Conservation (phyloP, 805 yeast genomes). For the Metschnikowia noctiluminum region DNA sequence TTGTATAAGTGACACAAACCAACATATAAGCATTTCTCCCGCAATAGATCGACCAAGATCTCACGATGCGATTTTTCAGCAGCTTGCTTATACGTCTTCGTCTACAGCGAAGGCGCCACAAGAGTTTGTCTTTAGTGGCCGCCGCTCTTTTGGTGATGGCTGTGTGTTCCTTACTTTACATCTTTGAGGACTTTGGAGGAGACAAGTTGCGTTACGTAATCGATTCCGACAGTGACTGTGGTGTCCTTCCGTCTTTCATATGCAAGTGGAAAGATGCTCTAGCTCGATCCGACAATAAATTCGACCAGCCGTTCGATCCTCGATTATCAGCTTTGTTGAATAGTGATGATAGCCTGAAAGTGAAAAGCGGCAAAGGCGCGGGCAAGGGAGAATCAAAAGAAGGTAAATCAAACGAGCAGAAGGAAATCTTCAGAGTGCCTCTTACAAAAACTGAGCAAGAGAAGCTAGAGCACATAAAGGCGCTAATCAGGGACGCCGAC, state of each 20-base stretch:
- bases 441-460: neutral
- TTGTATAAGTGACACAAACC: too few relatives aligned
- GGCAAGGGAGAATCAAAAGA: neutral
- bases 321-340: neutral
- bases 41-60: conserved; percentile 21
- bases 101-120: conserved; percentile 17
- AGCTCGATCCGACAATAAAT: neutral
- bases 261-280: conserved; percentile 4
- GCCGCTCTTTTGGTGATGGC: conserved; percentile 6
- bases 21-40: too few relatives aligned
- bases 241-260: conserved; percentile 12
- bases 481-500: conserved; percentile 5
- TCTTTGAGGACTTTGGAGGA: conserved; percentile 6
- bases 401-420: neutral
- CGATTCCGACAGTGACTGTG: conserved; percentile 4
- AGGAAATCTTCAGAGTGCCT: neutral
- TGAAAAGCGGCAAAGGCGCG: neutral
- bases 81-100: conserved; percentile 13
- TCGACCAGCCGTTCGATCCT: conserved; percentile 6
- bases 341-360: neutral
- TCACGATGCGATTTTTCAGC: conserved; percentile 9
- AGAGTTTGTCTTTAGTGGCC: conserved; percentile 6
- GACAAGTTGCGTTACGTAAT: conserved; percentile 5
- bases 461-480: conserved; percentile 15
- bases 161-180: conserved; percentile 7